These are phyloP conservation scores for Crithidia sp. DNA, from an alignment of 208 protist species.

Conservation along the genomic window DNA sequence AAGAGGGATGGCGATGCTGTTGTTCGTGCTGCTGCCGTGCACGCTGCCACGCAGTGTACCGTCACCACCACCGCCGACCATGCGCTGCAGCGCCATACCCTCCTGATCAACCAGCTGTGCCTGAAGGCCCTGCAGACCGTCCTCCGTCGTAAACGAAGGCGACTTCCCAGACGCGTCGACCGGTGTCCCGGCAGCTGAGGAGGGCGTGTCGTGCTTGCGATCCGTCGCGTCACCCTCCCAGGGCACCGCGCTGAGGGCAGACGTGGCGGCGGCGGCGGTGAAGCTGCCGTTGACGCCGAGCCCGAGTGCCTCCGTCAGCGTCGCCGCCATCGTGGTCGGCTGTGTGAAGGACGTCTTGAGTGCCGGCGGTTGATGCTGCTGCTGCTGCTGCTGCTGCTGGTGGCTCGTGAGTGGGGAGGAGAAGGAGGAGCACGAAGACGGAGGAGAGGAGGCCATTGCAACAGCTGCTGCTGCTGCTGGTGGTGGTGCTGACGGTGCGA, in stretches of 20 bases:
- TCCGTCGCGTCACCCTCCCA: background rate
- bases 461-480: background rate
- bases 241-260: background rate
- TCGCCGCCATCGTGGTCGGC: constrained; percentile 27
- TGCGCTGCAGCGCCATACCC: constrained; percentile 6
- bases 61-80: background rate
- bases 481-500: background rate
- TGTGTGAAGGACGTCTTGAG: background rate
- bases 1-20: constrained; percentile 19
- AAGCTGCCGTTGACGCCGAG: constrained; percentile 14
- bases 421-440: constrained; percentile 1
- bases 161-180: too few relatives aligned
- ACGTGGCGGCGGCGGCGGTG: background rate
- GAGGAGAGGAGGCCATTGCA: background rate
- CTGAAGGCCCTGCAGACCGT: constrained; percentile 7
- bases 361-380: background rate
- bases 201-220: background rate
- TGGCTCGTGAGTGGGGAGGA: background rate
- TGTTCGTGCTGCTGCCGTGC: background rate
- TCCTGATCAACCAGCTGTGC: constrained; percentile 16
- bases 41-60: background rate
- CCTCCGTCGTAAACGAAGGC: background rate
- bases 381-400: background rate
- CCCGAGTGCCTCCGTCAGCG: constrained; percentile 26
- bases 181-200: background rate